Evolutionary conservation across 2,329 filamentous ascomycete genomes (phyloP).

Genomic region (Arthrobotrys entomopaga): DNA sequence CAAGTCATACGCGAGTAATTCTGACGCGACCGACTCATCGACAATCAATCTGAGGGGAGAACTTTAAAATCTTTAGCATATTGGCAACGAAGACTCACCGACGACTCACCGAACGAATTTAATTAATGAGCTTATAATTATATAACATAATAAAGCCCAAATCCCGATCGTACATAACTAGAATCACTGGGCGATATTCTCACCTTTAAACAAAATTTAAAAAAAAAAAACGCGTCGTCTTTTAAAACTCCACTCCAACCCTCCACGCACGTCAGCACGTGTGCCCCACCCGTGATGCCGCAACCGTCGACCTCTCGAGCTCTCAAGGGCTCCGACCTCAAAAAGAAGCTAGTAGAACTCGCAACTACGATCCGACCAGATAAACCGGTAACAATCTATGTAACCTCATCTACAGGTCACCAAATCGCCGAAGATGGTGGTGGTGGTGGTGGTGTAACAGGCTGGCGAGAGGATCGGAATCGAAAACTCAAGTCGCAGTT

Average conservation of each 20-base stretch:
- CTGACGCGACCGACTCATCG: constrained; percentile 33
- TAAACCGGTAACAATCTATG: constrained; percentile 38
- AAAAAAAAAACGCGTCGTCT: background rate
- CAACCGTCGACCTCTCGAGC: constrained; percentile 22
- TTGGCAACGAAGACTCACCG: constrained; percentile 7
- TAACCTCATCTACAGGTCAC: constrained; percentile 49
- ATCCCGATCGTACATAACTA: constrained; percentile 2
- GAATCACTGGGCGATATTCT: background rate
- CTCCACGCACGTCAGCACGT: constrained; percentile 44
- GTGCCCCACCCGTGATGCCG: constrained; percentile 42
- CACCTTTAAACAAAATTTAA: background rate
- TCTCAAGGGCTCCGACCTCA: constrained; percentile 51
- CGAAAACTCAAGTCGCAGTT: constrained; percentile 49
- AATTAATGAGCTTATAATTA: too few species aligned
- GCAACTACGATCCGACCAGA: constrained; percentile 39
- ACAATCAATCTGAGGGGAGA: too few species aligned
- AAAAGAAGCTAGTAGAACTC: constrained; percentile 45
- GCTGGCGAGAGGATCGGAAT: constrained; percentile 46
- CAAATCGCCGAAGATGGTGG: constrained; percentile 45
- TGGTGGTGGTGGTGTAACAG: constrained; percentile 28
- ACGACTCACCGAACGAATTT: too few species aligned
- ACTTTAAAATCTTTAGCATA: background rate
- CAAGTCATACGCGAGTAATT: constrained; percentile 29
- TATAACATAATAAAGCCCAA: too few species aligned
- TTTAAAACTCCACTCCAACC: background rate